phyloP scores from a whole-genome alignment of 23 red algal species.

The Gracilaria gracilis region DNA sequence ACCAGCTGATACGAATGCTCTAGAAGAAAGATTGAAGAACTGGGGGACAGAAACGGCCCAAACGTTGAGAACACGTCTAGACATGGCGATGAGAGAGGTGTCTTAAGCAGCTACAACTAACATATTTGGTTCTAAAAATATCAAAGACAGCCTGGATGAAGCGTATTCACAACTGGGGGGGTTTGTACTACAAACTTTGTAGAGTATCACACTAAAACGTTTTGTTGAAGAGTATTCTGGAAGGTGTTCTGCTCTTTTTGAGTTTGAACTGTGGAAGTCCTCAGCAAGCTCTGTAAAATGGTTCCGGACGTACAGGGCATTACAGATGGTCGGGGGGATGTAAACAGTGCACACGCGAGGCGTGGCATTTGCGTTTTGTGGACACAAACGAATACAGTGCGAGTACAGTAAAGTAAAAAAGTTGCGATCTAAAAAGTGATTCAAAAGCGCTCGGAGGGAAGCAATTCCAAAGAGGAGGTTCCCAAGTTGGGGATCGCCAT shows the following conservation, averaged over 20 bases:
- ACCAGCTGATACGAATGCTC: slow-evolving; percentile 73
- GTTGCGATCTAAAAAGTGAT: no score
- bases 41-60: slow-evolving; percentile 79
- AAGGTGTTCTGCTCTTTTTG: not conserved
- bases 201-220: slow-evolving; percentile 12
- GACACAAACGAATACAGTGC: no score
- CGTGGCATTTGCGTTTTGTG: not conserved
- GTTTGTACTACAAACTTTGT: slow-evolving; percentile 14
- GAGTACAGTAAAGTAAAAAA: no score
- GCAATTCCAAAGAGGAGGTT: no score
- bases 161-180: slow-evolving; percentile 73
- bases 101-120: slow-evolving; percentile 70
- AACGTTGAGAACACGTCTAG: slow-evolving; percentile 69
- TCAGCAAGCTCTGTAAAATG: not conserved
- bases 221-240: not conserved
- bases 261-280: not conserved
- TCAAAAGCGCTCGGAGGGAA: no score
- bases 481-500: no score
- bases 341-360: not conserved
- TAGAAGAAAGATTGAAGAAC: slow-evolving; percentile 79
- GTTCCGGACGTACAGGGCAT: not conserved
- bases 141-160: slow-evolving; percentile 80
- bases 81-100: slow-evolving; percentile 86
- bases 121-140: slow-evolving; percentile 81
- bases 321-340: not conserved